phyloP scores from a whole-genome alignment of 192 early-diverging fungal genomes.

The Cetraspora pellucida region DNA sequence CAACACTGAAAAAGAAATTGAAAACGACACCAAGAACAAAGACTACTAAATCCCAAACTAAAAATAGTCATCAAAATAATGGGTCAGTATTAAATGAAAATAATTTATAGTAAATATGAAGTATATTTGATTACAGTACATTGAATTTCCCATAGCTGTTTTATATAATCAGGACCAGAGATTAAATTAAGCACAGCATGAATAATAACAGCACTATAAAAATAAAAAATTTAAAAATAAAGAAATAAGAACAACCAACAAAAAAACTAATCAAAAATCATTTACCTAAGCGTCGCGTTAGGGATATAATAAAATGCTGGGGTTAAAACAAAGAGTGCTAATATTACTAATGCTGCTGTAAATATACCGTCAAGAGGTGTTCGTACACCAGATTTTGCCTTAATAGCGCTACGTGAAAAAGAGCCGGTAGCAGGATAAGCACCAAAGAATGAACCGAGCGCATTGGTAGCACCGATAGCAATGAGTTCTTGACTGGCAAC shows the following conservation, averaged over 20 bases:
- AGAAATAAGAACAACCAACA: not conserved
- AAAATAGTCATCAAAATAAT: not conserved
- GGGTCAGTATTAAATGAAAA: conserved; percentile 35
- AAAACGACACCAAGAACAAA: conserved; percentile 60
- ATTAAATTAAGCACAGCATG: conserved; percentile 82
- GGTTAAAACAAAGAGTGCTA: conserved; percentile 81
- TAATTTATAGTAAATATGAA: conserved; percentile 42
- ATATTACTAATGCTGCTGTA: conserved; percentile 76
- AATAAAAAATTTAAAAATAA: not conserved
- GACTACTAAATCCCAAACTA: conserved; percentile 56
- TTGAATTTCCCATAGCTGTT: conserved; percentile 65
- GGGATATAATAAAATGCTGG: conserved; percentile 88
- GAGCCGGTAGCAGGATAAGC: conserved; percentile 90
- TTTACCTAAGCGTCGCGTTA: conserved; percentile 64
- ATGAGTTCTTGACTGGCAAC: conserved; percentile 86
- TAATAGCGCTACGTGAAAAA: conserved; percentile 92
- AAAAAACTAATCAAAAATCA: conserved; percentile 1
- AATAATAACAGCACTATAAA: conserved; percentile 73
- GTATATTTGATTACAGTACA: conserved; percentile 30
- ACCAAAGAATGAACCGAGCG: conserved; percentile 84
- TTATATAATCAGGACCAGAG: conserved; percentile 59
- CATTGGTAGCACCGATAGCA: conserved; percentile 86
- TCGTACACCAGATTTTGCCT: conserved; percentile 83
- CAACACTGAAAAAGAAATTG: conserved; percentile 62
- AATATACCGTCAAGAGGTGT: conserved; percentile 80